Base-by-base conservation (phyloP, 192 early-diverging fungal species). In the Podila minutissima region DNA sequence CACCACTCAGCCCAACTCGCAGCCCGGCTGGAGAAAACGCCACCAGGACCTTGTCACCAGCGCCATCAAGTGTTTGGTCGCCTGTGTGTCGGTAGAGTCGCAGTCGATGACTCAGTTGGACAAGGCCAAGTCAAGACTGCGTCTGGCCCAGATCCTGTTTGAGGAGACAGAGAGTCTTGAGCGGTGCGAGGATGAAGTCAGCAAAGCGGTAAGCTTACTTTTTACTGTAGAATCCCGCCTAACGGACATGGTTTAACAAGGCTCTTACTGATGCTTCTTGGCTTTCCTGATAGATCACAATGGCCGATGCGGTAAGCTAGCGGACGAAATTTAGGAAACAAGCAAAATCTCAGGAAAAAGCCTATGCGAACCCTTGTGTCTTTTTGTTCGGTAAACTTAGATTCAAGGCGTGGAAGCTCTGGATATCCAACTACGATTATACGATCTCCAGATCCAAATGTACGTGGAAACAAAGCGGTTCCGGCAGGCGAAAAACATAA, bases 91-190 rank as follows among this genome's bases (percentile, higher is more conserved):
- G 5, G 19, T 69, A 7, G 77, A 81, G 17, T 73, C 71, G 4
- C 77, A 51, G 3, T 58, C 74, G 8, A 83, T 78, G 65, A 78
- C 67, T 1, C 74, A 74, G 69, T 37, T 77, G 55, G 72, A 78
- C 24, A 76, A 72, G 29, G 73, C 74, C 13, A 85, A 83, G 58
- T 61, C 84, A 5, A 55, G 84, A 24, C 65, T 83, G 26, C 63
- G 84, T 1, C 67, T 85, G 32, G 82, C 79, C 13, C 79, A 83
- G 69, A 74, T 85, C 50, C 53, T 85, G 37, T 85, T 83, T 65
- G 72, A 77, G 59, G 81, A 81, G 62, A 83, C 79, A 13, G 84
- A 85, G 26, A 85, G 74, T 69, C 41, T 83, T 38, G 66, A 69
- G 10, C 31, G 71, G 37, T 63, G 51, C 38, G 71, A 81, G 46